Base-by-base conservation (phyloP, 148 eudicot species). In the Persicaria tinctoria region DNA sequence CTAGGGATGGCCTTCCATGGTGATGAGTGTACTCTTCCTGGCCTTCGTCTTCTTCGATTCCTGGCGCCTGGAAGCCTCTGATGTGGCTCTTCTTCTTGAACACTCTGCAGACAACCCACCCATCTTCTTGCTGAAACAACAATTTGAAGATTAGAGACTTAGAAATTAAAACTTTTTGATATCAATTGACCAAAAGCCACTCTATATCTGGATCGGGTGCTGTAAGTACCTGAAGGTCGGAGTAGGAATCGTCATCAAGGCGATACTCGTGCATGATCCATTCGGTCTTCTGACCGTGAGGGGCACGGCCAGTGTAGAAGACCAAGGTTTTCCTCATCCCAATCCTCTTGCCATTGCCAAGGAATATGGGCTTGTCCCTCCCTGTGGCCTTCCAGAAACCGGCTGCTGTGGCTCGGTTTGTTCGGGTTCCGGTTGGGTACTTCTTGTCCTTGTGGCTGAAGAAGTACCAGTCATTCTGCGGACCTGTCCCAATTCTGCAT, bases 331-430 rank as follows among this genome's bases (percentile, higher is more conserved):
- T 93, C 82, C 91, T 93, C 50, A 93, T 85, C 6, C 98, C 98
- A 70, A 93, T 96, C 11, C 16, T 62, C 68, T 17, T 62, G 78
- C 86, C 85, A 69, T 88, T 91, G 0, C 80, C 79, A 74, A 92
- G 87, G 78, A 91, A 81, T 8, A 93, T 89, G 4, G 89, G 81
- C 64, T 93, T 93, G 79, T 93, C 98, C 47, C 97, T 93, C 49
- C 98, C 98, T 14, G 98, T 93, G 7, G 98, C 98, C 80, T 93
- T 93, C 98, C 98, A 93, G 74, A 91, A 93, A 53, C 98, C 98
- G 32, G 98, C 89, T 11, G 88, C 82, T 0, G 98, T 92, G 0
- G 98, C 98, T 9, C 98, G 76, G 59, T 93, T 93, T 17, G 98
- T 97, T 44, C 98, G 83, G 17, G 83, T 82, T 53, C 98, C 98